Evolutionary conservation across 495 filamentous ascomycete species (phyloP), one percentile per base, ranked within the genome.

Genomic region (Antarctomyces pellizariae): DNA sequence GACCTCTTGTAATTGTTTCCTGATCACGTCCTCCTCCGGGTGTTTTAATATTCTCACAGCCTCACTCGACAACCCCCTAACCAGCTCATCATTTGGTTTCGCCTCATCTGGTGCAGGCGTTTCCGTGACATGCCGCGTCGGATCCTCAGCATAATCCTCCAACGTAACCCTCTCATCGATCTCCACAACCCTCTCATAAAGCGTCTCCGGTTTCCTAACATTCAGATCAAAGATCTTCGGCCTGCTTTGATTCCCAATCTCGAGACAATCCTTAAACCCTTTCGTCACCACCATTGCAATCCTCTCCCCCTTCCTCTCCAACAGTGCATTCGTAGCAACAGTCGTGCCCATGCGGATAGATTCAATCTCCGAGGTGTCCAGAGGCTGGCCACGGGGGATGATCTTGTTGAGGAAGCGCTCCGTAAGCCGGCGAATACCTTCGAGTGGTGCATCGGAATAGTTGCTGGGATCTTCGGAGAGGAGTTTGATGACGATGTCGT

Each of bases 291-390:
- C 62, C 38, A 97, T 59, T 2, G 72, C 86, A 33, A 89, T 90
- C 38, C 67, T 68, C 48, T 92, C 86, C 4, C 86, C 86, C 49
- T 95, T 97, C 31, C 86, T 52, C 49, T 97, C 89, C 1, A 97
- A 56, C 30, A 97, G 49, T 0, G 77, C 78, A 45, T 89, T 89
- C 8, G 78, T 89, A 0, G 78, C 78, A 14, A 89, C 78, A 2
- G 78, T 89, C 11, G 78, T 89, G 16, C 78, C 78, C 78, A 89
- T 84, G 26, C 77, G 70, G 30, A 86, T 75, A 21, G 70, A 75
- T 28, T 79, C 61, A 38, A 97, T 93, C 39, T 64, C 50, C 19
- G 71, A 66, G 2, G 84, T 89, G 46, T 92, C 79, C 16, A 95
- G 47, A 0, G 79, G 62, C 44, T 77, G 54, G 9, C 80, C 83